phyloP scores from a whole-genome alignment of 1,139 yeast species.

The Pneumocystis carinii region DNA sequence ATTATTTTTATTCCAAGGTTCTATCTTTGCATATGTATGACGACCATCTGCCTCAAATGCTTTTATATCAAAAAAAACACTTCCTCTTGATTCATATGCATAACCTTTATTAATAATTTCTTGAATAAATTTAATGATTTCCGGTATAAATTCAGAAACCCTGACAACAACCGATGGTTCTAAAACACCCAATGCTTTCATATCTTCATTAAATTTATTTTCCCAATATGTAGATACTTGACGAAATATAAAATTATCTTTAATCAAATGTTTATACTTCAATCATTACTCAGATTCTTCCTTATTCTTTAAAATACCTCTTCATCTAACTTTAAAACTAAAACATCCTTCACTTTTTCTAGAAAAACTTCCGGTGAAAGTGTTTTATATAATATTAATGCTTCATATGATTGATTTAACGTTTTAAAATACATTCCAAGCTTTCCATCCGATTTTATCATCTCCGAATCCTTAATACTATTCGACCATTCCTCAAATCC shows the following conservation, averaged over 20 bases:
- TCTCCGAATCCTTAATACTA: constrained; percentile 34
- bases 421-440: constrained; percentile 73
- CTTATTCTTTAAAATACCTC: constrained; percentile 19
- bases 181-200: constrained; percentile 68
- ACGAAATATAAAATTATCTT: constrained; percentile 71
- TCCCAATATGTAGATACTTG: constrained; percentile 86
- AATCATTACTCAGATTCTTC: not conserved
- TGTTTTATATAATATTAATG: constrained; percentile 18
- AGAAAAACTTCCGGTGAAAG: constrained; percentile 28
- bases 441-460: constrained; percentile 52
- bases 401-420: constrained; percentile 21
- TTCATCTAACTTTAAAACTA: constrained; percentile 58
- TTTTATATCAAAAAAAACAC: constrained; percentile 85
- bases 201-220: constrained; percentile 64
- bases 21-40: constrained; percentile 81
- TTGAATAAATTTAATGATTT: constrained; percentile 65
- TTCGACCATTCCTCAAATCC: constrained; percentile 41
- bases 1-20: constrained; percentile 95
- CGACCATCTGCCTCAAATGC: constrained; percentile 53
- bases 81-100: constrained; percentile 71
- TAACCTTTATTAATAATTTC: constrained; percentile 62
- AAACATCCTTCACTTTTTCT: constrained; percentile 46
- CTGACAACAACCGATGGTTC: constrained; percentile 80
- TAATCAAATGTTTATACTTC: constrained; percentile 51
- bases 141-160: constrained; percentile 94